Evolutionary conservation across 2,329 filamentous ascomycete genomes (phyloP), one percentile per base, ranked within the genome.

Genomic region (Clathrospora elynae): DNA sequence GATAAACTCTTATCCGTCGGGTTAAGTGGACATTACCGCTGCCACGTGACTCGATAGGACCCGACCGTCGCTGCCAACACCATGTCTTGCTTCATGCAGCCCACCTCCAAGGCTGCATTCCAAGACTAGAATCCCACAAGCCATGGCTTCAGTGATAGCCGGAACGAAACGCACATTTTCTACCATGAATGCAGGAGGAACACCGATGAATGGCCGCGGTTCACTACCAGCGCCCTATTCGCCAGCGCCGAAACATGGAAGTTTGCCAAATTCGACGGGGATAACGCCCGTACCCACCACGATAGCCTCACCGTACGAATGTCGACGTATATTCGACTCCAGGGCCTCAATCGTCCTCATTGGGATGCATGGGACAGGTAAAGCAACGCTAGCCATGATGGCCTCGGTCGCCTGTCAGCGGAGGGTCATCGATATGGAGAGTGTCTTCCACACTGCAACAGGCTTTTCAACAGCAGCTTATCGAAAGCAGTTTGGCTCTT

Each of bases 361-460:
- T 12, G 87, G 87, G 1, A 83, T 88, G 38, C 82, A 85, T n/a
- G 87, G 87, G 8, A 81, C 84, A 4, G 87, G 87, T 8, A 90
- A 90, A 66, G 85, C 85, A 2, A 89, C 85, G 1, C 73, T 91
- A 5, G 87, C 84, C 6, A 80, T 90, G 36, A 88, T 91, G 51
- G 84, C 86, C 6, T 86, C 86, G 0, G 82, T 83, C 2, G 84
- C 85, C 39, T 82, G 87, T 65, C 81, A 82, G 41, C 77, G 85
- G 26, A 81, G 81, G 36, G 75, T 90, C 4, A 73, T 90, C 38
- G 87, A 90, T 49, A 78, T 84, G 22, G 86, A 90, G 51, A 77
- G 78, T 30, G 77, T 78, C 34, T 90, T 91, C 55, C 77, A 84
- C 19, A 79, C 86, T 35, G 71, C 75, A 6, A 83, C 80, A 1